phyloP scores from a whole-genome alignment of 768 basidiomycete species.

The Baorangia bicolor region DNA sequence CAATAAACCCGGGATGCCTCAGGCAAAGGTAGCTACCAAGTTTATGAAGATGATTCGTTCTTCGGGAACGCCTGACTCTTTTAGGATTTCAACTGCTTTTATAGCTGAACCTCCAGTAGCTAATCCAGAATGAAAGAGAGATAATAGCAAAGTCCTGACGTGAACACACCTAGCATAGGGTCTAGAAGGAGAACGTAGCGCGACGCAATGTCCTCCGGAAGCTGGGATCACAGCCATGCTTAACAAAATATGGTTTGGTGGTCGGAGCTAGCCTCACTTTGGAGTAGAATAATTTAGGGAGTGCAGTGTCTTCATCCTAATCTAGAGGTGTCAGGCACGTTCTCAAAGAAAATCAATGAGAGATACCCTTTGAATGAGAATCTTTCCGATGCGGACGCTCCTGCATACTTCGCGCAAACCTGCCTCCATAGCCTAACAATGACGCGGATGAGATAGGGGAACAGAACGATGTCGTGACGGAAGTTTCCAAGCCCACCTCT shows the following conservation, averaged over 20 bases:
- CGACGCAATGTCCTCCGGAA: slow-evolving; percentile 88
- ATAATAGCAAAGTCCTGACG: not conserved
- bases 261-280: slow-evolving; percentile 46
- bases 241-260: not conserved
- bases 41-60: slow-evolving; percentile 96
- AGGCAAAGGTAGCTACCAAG: slow-evolving; percentile 47
- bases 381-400: slow-evolving; percentile 94
- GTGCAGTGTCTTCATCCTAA: slow-evolving; percentile 92
- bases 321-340: not conserved
- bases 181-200: slow-evolving; percentile 94
- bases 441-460: not conserved
- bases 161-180: slow-evolving; percentile 86
- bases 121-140: slow-evolving; percentile 15
- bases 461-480: not conserved
- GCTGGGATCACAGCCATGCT: slow-evolving; percentile 39
- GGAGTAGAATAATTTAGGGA: slow-evolving; percentile 90
- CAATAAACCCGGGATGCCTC: not conserved
- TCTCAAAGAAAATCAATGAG: not conserved
- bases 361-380: slow-evolving; percentile 89
- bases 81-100: slow-evolving; percentile 93
- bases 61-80: slow-evolving; percentile 89
- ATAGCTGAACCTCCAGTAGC: slow-evolving; percentile 98
- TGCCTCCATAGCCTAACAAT: slow-evolving; percentile 90
- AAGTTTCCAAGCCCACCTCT: slow-evolving; percentile 52
- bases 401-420: slow-evolving; percentile 95